Evolutionary conservation across 2,329 filamentous ascomycete genomes (phyloP).

Genomic region (Phaeophleospora eucalypticola): DNA sequence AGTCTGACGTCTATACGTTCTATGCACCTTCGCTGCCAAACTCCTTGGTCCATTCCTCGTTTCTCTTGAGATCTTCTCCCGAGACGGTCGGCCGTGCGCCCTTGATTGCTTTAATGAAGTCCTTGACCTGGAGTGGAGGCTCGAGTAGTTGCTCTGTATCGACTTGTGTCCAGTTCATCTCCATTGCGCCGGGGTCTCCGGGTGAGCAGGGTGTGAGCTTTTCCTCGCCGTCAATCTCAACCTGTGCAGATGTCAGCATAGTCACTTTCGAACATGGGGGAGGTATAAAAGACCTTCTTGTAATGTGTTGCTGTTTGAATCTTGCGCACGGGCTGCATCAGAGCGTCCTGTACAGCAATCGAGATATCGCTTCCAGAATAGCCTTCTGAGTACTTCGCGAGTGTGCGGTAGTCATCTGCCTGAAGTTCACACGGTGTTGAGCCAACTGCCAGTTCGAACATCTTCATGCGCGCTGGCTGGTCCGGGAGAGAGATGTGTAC

Average conservation of each 20-base stretch:
- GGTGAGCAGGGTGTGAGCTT: conserved; percentile 90
- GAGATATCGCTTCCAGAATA: conserved; percentile 95
- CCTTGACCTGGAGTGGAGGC: conserved; percentile 79
- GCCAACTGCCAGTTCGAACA: conserved; percentile 96
- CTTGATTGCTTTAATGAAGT: conserved; percentile 90
- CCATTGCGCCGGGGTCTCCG: conserved; percentile 75
- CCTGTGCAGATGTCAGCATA: no score
- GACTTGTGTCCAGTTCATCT: conserved; percentile 91
- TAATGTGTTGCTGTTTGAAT: conserved; percentile 98
- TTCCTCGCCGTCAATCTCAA: conserved; percentile 61
- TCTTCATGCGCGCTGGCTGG: conserved; percentile 76
- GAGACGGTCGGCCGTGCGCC: conserved; percentile 86
- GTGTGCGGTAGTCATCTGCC: conserved; percentile 69
- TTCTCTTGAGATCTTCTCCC: conserved; percentile 74
- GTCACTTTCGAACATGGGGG: no score
- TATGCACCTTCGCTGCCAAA: conserved; percentile 83
- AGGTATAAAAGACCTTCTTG: no score
- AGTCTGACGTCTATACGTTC: no score
- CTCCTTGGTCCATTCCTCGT: conserved; percentile 90
- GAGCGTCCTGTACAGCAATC: conserved; percentile 90
- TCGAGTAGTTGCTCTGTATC: conserved; percentile 80
- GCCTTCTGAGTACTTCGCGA: conserved; percentile 81
- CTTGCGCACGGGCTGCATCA: conserved; percentile 96
- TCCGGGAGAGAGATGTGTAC: conserved; percentile 95
- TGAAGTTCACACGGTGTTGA: conserved; percentile 83